Conservation (phyloP, 2,329 filamentous ascomycete species). For the Ceratocystis cubensis region DNA sequence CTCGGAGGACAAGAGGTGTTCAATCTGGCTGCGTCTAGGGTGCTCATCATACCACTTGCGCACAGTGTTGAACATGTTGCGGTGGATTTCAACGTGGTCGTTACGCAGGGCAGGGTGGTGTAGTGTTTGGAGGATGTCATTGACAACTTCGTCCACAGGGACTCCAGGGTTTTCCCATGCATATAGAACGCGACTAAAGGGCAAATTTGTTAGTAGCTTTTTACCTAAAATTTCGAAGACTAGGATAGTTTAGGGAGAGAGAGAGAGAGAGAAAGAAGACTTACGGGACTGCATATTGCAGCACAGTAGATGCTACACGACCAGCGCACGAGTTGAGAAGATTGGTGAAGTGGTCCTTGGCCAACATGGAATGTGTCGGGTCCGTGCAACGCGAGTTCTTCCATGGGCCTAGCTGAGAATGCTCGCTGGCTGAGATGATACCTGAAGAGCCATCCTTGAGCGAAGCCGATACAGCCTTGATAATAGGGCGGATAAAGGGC, state of each 20-base stretch:
- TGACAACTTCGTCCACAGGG: constrained; percentile 67
- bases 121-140: constrained; percentile 71
- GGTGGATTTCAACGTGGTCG: constrained; percentile 64
- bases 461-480: constrained; percentile 69
- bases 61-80: constrained; percentile 79
- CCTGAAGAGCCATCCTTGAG: constrained; percentile 76
- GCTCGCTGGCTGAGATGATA: constrained; percentile 53
- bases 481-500: constrained; percentile 84
- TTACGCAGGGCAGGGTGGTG: constrained; percentile 81
- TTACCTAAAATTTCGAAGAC: too few species aligned
- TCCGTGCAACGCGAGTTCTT: constrained; percentile 61
- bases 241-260: constrained; percentile 22
- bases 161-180: constrained; percentile 85
- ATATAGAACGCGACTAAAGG: constrained; percentile 55
- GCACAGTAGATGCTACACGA: constrained; percentile 56
- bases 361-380: constrained; percentile 70
- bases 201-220: constrained; percentile 2
- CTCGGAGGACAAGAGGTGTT: constrained; percentile 66
- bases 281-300: constrained; percentile 76
- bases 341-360: constrained; percentile 76
- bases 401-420: constrained; percentile 70
- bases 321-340: constrained; percentile 67
- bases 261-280: constrained; percentile 28
- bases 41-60: constrained; percentile 65
- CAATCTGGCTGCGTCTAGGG: constrained; percentile 53